A percentile compares a stretch with the other conserved stretches of the same genome.
phyloP scores from a whole-genome alignment of 176 grass and related monocot genomes.

The Ampelocalamus luodianensis region DNA sequence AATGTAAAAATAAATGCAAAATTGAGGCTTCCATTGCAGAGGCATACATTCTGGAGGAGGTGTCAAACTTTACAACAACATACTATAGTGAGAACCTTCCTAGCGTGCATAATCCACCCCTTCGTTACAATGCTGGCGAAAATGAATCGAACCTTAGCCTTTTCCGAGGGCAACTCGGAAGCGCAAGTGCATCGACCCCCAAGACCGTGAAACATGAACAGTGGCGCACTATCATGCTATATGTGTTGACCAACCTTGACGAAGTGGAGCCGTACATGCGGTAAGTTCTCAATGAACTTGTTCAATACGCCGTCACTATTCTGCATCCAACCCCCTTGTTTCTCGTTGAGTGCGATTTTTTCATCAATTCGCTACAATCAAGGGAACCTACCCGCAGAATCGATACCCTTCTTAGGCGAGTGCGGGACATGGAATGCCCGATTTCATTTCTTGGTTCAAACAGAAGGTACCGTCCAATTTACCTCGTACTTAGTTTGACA shows the following conservation, averaged over 20 bases:
- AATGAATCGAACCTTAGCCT: no score
- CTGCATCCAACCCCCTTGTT: neutral
- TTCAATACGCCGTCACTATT: neutral
- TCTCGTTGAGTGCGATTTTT: neutral
- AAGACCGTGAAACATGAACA: neutral
- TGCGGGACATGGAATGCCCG: constrained; percentile 20
- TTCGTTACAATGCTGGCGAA: neutral
- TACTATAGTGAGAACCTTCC: no score
- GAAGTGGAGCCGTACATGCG: neutral
- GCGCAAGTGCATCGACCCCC: neutral
- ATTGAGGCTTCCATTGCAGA: no score
- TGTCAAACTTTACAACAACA: no score
- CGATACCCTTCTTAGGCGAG: neutral
- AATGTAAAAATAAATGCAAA: no score
- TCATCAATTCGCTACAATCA: neutral
- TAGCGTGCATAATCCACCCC: neutral
- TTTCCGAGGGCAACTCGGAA: neutral
- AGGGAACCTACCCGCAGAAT: neutral
- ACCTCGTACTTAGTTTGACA: no score
- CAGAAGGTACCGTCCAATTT: neutral
- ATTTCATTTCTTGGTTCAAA: no score
- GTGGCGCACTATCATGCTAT: neutral
- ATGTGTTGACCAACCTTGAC: neutral
- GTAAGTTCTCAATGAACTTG: neutral
- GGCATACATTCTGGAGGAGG: no score